A percentile compares a stretch with the other conserved stretches of the same genome.
phyloP scores from a whole-genome alignment of 495 filamentous ascomycete species.

The Neurospora terricola region DNA sequence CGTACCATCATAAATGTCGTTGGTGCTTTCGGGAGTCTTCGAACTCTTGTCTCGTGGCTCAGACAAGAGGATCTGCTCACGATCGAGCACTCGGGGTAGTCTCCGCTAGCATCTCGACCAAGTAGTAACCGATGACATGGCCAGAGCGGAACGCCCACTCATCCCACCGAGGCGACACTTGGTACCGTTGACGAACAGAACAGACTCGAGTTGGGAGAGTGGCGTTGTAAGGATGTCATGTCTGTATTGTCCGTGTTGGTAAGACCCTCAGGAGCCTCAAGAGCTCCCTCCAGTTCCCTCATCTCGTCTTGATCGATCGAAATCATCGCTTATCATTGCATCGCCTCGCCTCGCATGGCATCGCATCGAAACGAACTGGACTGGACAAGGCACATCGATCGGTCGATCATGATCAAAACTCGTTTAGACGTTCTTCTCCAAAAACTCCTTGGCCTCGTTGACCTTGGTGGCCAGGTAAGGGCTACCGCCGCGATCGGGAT shows the following conservation, averaged over 20 bases:
- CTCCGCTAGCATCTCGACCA: too few species aligned
- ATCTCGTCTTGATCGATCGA: background rate
- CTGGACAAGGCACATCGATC: background rate
- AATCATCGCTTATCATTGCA: background rate
- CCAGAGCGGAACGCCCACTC: too few species aligned
- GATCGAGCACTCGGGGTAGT: too few species aligned
- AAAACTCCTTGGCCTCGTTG: constrained; percentile 93
- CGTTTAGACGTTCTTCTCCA: constrained; percentile 56
- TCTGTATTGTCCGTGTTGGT: background rate
- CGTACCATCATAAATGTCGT: too few species aligned
- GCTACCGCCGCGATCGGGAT: constrained; percentile 93
- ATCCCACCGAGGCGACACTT: background rate
- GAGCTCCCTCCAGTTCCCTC: too few species aligned
- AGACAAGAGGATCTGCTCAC: too few species aligned
- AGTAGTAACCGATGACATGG: too few species aligned
- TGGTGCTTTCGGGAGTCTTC: too few species aligned
- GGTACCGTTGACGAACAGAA: background rate
- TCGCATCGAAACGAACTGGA: background rate
- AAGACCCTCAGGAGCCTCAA: background rate
- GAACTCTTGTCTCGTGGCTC: too few species aligned
- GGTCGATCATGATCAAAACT: background rate
- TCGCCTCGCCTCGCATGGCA: background rate
- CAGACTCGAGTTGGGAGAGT: background rate
- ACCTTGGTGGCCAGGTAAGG: constrained; percentile 95
- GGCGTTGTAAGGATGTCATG: background rate